Base-by-base conservation (phyloP, 2,329 filamentous ascomycete species). In the Leptographium wingfieldii region DNA sequence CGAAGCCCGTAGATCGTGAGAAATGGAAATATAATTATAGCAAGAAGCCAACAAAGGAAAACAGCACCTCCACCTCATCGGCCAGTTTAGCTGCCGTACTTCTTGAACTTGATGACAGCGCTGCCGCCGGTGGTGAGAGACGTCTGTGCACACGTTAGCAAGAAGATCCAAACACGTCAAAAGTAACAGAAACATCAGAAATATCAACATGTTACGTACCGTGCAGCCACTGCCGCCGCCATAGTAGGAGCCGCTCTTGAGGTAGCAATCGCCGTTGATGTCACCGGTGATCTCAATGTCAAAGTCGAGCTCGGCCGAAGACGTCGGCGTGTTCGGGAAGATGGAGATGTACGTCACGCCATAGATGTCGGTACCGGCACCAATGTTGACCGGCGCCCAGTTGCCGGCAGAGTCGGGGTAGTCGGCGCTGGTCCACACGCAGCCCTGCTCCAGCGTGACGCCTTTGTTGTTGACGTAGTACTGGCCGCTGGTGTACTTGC, bases 391-490 rank as follows among this genome's bases (percentile, higher is more conserved):
- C 35, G 94, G 92, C 55, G 94, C 86, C 80, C 82, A 96, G 82
- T 99, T 96, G 65, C 94, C 85, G 61, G 83, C 77, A 25, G 78
- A 78, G 57, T 81, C 77, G 48, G 75, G 72, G 66, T 76, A 73
- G 22, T 65, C 66, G 27, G 67, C n/a, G 69, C 76, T 79, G 65
- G 71, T 71, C 94, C 94, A 97, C 61, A 81, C 74, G 76, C 94
- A 99, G 57, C 83, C 88, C 14, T 92, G 74, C 65, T 83, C 71
- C 61, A 84, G 75, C 22, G 74, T 67, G 58, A 87, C 77, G 62
- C 90, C 91, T 67, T 83, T 80, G 68, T 88, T 88, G 82, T 97
- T 97, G 74, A 97, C 82, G 72, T 99, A 99, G 81, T 96, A 97
- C 76, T 97, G 94, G 53, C 92, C 92, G 55, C 90, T 92, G 58